These are phyloP conservation scores for Suhomyces kilbournensis DNA, from an alignment of 805 yeast species.

Conservation along the genomic window DNA sequence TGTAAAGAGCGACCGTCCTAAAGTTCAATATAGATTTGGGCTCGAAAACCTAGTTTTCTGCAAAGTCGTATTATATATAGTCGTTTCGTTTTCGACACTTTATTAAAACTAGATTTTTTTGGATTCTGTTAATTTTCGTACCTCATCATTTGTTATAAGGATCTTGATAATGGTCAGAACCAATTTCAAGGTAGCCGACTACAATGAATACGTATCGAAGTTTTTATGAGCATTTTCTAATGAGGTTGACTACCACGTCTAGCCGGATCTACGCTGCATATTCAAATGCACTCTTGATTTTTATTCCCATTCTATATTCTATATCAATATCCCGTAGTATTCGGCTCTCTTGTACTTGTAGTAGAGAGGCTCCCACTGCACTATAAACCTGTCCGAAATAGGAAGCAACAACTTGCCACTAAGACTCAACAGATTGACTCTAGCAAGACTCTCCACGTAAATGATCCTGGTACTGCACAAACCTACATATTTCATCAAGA, in stretches of 20 bases:
- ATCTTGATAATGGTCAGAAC: too few species aligned
- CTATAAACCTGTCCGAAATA: constrained; percentile 72
- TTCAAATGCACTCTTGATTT: background rate
- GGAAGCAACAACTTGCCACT: constrained; percentile 73
- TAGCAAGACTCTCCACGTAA: constrained; percentile 83
- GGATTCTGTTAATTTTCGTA: too few species aligned
- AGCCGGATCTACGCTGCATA: background rate
- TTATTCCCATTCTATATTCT: constrained; percentile 5
- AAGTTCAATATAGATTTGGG: too few species aligned
- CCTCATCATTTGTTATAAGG: too few species aligned
- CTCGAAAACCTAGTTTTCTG: too few species aligned
- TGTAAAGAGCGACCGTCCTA: too few species aligned
- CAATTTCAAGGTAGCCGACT: too few species aligned
- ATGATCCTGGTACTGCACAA: constrained; percentile 51
- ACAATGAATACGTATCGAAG: too few species aligned
- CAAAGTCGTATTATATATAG: too few species aligned
- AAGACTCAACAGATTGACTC: constrained; percentile 72
- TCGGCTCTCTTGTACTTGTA: constrained; percentile 57
- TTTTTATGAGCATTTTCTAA: background rate
- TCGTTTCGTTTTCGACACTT: too few species aligned
- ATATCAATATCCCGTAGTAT: constrained; percentile 75
- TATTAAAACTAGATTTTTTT: too few species aligned
- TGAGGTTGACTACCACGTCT: background rate
- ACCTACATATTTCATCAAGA: constrained; percentile 48
- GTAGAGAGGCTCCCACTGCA: constrained; percentile 79